Evolutionary conservation across 78 protist species (phyloP), one percentile per base, ranked within the genome.

Genomic region (Dictyostelium intermedium): DNA sequence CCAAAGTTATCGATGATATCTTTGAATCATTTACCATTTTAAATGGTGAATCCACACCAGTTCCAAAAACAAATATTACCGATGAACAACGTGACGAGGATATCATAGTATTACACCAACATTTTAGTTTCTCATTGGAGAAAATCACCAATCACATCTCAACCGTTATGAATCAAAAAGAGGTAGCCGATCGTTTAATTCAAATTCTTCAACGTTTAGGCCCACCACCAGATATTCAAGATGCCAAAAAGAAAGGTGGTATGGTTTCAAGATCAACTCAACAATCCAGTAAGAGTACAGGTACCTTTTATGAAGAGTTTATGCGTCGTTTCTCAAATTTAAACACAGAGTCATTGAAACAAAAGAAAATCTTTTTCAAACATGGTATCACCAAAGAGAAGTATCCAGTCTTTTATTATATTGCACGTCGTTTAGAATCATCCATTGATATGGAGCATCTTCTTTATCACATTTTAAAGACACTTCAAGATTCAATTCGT

Each of bases 301-400:
- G 81, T 43, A 87, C 70, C 14, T 73, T 74, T n/a, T 91, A 91
- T 53, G 95, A 91, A 41, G 95, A 83, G 60, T 91, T 91, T 76
- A 91, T 91, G 95, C 32, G 87, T n/a, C 41, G 91, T 34, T 47
- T 69, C 47, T 41, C 73, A 27, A 60, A 37, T 39, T 23, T 81
- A 56, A 83, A 91, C 66, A 80, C 82, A 0, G 93, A 87, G 2
- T 39, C 41, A 5, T 4, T 83, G 39, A 83, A 91, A 50, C 95
- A 84, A 39, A 85, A 83, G 84, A 80, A 84, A 32, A 84, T 92
- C 0, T 82, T 92, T 23, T 92, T 69, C 60, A 84, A 84, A 30
- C 84, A 84, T 25, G 96, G 96, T 82, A 34, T 80, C 0, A 81
- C 86, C 25, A 73, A 80, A 60, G 91, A 78, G 11, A 81, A 82